These are phyloP conservation scores for Candida neerlandica DNA, from an alignment of 1,139 yeast genomes.

Conservation along the genomic window DNA sequence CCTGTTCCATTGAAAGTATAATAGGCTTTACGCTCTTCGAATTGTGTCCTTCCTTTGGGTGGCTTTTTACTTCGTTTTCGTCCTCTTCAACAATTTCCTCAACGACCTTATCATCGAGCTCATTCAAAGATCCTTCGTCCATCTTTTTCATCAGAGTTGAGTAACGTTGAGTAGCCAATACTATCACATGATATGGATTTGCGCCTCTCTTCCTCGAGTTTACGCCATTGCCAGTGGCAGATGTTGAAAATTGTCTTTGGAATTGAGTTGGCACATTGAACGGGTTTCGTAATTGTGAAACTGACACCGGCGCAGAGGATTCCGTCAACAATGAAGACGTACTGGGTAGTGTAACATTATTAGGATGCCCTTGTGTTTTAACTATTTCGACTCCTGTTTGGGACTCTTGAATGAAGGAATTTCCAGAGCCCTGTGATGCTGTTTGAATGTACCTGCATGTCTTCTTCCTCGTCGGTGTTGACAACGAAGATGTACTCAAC, in stretches of 20 bases:
- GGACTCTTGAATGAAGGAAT: background rate
- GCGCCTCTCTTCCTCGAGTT: background rate
- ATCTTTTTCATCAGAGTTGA: background rate
- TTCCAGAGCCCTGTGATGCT: conserved; percentile 3
- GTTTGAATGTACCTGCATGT: conserved; percentile 9
- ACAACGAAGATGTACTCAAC: background rate
- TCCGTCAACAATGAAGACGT: background rate
- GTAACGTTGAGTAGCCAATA: conserved; percentile 1
- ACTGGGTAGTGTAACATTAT: too few species aligned
- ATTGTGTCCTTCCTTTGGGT: background rate
- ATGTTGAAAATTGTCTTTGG: conserved; percentile 3
- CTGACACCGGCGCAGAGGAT: background rate
- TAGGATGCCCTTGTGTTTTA: background rate
- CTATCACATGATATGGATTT: background rate
- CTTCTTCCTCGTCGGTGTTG: background rate
- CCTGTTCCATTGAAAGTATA: conserved; percentile 44
- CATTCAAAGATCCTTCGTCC: too few species aligned
- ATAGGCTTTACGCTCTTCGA: conserved; percentile 37
- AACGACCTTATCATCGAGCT: too few species aligned
- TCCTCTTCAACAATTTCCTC: background rate
- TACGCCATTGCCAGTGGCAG: background rate
- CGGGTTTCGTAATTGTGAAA: conserved; percentile 8
- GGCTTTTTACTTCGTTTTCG: too few species aligned
- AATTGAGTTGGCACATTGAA: conserved; percentile 8
- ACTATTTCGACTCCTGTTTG: background rate